These are phyloP conservation scores for Auricularia sp. DNA, from an alignment of 768 basidiomycete species.

Conservation along the genomic window DNA sequence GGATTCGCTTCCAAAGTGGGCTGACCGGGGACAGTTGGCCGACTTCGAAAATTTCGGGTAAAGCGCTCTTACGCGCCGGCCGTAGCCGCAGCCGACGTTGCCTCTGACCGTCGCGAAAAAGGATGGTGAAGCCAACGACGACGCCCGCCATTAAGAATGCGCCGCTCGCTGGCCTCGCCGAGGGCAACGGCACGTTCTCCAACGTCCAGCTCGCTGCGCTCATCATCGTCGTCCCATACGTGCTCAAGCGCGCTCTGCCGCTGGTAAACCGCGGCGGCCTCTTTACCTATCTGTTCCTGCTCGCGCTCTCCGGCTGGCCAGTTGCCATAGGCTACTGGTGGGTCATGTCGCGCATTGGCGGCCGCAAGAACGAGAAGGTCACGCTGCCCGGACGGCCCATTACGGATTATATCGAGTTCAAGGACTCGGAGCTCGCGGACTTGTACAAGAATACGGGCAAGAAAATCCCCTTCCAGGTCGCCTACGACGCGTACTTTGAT, in stretches of 20 bases:
- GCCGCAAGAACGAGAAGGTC: conserved; percentile 77
- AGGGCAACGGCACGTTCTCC: conserved; percentile 78
- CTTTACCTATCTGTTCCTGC: conserved; percentile 76
- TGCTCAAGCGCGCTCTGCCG: conserved; percentile 74
- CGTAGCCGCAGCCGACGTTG: too few species aligned
- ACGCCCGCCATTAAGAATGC: conserved; percentile 78
- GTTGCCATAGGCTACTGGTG: conserved; percentile 84
- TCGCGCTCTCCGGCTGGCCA: conserved; percentile 64
- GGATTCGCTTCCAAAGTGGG: too few species aligned
- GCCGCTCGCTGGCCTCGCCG: conserved; percentile 68
- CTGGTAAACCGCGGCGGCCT: conserved; percentile 76
- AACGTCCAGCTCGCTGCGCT: conserved; percentile 69
- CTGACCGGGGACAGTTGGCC: too few species aligned
- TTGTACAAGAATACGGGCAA: conserved; percentile 55
- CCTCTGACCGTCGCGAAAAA: not conserved
- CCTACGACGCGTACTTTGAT: conserved; percentile 96
- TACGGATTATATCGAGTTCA: conserved; percentile 84
- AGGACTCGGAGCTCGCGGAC: conserved; percentile 69
- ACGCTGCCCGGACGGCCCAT: conserved; percentile 74
- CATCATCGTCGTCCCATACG: conserved; percentile 71
- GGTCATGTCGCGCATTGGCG: conserved; percentile 70
- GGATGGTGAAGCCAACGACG: conserved; percentile 31
- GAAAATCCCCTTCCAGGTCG: conserved; percentile 96
- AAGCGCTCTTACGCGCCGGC: too few species aligned
- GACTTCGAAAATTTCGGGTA: too few species aligned